Percentiles rank a stretch among this genome's conserved stretches.
Evolutionary conservation across 2,329 filamentous ascomycete species (phyloP).

Genomic region (Hypoxylon rubiginosum): DNA sequence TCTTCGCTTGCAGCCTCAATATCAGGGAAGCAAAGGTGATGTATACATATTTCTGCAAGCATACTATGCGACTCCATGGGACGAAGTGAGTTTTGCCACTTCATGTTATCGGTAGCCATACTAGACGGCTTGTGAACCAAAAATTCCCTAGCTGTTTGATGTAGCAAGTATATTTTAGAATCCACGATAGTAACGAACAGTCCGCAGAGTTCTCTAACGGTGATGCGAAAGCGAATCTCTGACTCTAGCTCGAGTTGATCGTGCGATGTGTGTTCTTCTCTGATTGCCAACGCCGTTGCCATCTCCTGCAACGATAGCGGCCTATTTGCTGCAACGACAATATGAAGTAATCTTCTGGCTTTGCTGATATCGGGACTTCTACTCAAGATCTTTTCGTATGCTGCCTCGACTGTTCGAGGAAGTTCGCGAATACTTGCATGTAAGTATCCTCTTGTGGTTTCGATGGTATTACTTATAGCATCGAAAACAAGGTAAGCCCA

Average conservation of each 20-base stretch:
- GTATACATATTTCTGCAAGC: slow-evolving; percentile 30
- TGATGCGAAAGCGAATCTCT: slow-evolving; percentile 32
- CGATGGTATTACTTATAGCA: slow-evolving; percentile 20
- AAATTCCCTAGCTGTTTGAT: slow-evolving; percentile 58
- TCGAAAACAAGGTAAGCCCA: slow-evolving; percentile 45
- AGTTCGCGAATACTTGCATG: slow-evolving; percentile 35
- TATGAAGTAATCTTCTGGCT: slow-evolving; percentile 52
- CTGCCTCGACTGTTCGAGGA: slow-evolving; percentile 44
- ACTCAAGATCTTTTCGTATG: slow-evolving; percentile 54
- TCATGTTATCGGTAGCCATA: neutral
- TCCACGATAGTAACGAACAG: slow-evolving; percentile 55
- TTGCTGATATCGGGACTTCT: slow-evolving; percentile 45
- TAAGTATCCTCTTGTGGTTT: neutral
- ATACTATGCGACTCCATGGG: slow-evolving; percentile 21
- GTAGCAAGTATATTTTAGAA: slow-evolving; percentile 54
- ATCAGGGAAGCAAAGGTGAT: slow-evolving; percentile 15
- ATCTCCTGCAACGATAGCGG: slow-evolving; percentile 54
- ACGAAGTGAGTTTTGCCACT: slow-evolving; percentile 26
- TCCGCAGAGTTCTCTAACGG: slow-evolving; percentile 52
- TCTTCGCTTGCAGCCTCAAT: neutral
- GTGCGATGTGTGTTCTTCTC: slow-evolving; percentile 5
- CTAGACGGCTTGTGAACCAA: slow-evolving; percentile 38
- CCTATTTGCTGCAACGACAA: slow-evolving; percentile 52
- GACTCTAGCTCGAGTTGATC: slow-evolving; percentile 16
- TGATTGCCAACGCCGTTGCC: slow-evolving; percentile 47